A percentile compares a stretch with the other conserved stretches of the same genome.
These are phyloP conservation scores for Mortierella antarctica DNA, from an alignment of 192 early-diverging fungal species.

Conservation along the genomic window DNA sequence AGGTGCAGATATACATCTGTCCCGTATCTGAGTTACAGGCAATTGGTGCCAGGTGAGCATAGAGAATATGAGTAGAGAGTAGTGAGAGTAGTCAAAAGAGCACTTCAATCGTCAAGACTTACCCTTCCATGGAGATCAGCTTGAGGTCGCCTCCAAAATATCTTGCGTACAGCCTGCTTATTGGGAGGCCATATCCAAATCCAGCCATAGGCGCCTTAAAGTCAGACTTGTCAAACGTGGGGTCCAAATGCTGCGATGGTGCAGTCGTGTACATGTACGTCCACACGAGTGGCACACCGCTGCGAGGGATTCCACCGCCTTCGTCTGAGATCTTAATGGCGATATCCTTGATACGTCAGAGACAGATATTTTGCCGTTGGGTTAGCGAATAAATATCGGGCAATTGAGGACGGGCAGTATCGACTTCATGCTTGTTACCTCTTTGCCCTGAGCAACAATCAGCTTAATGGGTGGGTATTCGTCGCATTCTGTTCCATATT, in stretches of 20 bases:
- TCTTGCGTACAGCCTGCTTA: slow-evolving; percentile 88
- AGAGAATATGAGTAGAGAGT: not conserved
- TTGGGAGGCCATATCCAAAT: slow-evolving; percentile 97
- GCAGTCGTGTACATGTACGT: slow-evolving; percentile 94
- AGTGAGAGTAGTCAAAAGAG: not conserved
- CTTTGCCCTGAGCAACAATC: slow-evolving; percentile 87
- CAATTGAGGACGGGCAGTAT: not conserved
- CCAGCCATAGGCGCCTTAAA: slow-evolving; percentile 86
- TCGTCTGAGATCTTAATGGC: slow-evolving; percentile 97
- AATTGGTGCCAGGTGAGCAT: not conserved
- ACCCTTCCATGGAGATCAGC: slow-evolving; percentile 95
- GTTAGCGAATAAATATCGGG: not conserved
- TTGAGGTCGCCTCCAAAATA: slow-evolving; percentile 98
- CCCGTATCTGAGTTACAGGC: slow-evolving; percentile 66
- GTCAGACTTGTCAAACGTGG: slow-evolving; percentile 77
- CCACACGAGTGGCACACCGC: slow-evolving; percentile 91
- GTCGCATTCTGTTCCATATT: slow-evolving; percentile 84
- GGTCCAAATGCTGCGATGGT: slow-evolving; percentile 74
- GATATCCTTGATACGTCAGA: slow-evolving; percentile 75
- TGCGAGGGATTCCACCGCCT: slow-evolving; percentile 92
- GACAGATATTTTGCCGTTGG: not conserved
- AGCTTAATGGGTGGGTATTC: slow-evolving; percentile 95
- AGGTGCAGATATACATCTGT: slow-evolving; percentile 97
- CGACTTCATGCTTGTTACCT: slow-evolving; percentile 50
- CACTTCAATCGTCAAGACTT: slow-evolving; percentile 8